A percentile compares a stretch with the other conserved stretches of the same genome.
Conservation (phyloP, 257 asterid genomes). For the Nicotiana otophora region DNA sequence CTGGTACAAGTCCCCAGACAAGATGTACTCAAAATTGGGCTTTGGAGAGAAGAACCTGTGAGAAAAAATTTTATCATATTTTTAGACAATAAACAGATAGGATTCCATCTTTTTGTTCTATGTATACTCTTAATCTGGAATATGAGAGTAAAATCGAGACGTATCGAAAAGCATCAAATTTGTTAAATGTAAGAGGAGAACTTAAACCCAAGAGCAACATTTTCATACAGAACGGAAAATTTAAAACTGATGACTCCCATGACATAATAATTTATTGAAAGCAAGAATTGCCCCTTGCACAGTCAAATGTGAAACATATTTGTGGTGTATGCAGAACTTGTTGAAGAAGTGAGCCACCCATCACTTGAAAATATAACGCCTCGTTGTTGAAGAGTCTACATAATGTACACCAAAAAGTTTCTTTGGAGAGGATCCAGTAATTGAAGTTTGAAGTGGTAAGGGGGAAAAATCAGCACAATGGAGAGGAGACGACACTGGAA, state of each 20-base stretch:
- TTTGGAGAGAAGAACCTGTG: slow-evolving; percentile 43
- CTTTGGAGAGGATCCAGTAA: neutral
- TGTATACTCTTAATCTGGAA: neutral
- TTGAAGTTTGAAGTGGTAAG: neutral
- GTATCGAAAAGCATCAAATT: neutral
- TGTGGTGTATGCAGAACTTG: neutral
- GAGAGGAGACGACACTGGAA: neutral
- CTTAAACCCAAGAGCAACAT: neutral
- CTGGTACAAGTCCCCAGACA: slow-evolving; percentile 40
- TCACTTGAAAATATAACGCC: neutral
- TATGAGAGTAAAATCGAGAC: neutral
- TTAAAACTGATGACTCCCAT: neutral
- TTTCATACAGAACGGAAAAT: neutral
- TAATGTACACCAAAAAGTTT: neutral
- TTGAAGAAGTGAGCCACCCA: neutral
- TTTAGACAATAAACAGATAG: neutral
- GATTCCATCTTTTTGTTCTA: neutral
- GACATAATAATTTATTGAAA: neutral
- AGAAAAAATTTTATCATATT: neutral
- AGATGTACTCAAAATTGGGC: slow-evolving; percentile 49
- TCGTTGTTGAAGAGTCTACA: neutral
- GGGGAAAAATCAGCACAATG: neutral
- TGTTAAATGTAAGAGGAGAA: neutral
- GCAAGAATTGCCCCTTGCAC: neutral
- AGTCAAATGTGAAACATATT: neutral